Conservation (phyloP, 2,329 filamentous ascomycete species). For the Ceratocystis eucalypticola region DNA sequence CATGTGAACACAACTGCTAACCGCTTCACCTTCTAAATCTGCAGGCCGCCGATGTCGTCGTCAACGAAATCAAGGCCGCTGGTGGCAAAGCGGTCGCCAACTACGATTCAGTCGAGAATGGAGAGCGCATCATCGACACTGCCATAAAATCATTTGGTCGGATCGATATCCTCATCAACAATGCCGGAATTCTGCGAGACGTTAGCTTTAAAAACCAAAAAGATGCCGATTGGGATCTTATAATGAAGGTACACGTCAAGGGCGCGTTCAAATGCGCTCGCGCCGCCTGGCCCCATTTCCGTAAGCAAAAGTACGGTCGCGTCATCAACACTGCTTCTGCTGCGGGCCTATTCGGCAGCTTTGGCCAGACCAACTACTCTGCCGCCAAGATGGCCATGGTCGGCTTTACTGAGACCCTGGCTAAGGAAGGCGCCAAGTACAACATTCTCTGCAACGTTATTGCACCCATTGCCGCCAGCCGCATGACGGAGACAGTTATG, state of each 20-base stretch:
- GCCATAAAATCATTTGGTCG: slow-evolving; percentile 70
- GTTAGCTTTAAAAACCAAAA: slow-evolving; percentile 98
- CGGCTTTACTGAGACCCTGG: slow-evolving; percentile 93
- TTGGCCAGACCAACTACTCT: slow-evolving; percentile 93
- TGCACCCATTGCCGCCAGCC: slow-evolving; percentile 79
- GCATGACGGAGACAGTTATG: slow-evolving; percentile 94
- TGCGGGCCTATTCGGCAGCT: slow-evolving; percentile 87
- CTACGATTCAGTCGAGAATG: slow-evolving; percentile 89
- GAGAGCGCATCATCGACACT: slow-evolving; percentile 86
- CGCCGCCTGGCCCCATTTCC: slow-evolving; percentile 93
- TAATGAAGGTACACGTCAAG: slow-evolving; percentile 82
- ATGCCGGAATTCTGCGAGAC: slow-evolving; percentile 89
- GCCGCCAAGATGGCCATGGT: slow-evolving; percentile 92
- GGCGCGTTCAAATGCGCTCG: slow-evolving; percentile 91
- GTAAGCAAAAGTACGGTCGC: slow-evolving; percentile 96
- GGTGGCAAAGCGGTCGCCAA: slow-evolving; percentile 96
- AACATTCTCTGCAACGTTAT: slow-evolving; percentile 95
- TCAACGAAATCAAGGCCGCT: slow-evolving; percentile 68
- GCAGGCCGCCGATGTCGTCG: slow-evolving; percentile 69
- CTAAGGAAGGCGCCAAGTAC: slow-evolving; percentile 95
- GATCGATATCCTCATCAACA: slow-evolving; percentile 93
- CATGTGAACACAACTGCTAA: neutral
- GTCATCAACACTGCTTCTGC: slow-evolving; percentile 96
- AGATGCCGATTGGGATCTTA: slow-evolving; percentile 91
- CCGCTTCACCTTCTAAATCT: neutral